Evolutionary conservation across 495 filamentous ascomycete species (phyloP).

Genomic region (Neurospora sp.): DNA sequence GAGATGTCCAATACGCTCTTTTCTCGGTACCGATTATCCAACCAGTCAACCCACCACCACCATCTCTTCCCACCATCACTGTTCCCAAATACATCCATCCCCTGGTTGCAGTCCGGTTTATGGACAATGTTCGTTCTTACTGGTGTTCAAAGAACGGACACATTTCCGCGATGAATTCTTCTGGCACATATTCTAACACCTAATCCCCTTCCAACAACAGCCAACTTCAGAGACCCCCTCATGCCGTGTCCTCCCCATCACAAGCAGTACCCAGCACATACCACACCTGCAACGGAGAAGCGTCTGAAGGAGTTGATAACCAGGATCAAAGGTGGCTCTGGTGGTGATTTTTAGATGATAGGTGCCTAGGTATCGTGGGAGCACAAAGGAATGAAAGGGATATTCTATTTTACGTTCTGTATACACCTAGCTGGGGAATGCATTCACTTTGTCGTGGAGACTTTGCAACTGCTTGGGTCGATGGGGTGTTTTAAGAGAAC

Average conservation of each 20-base stretch:
- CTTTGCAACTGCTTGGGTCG: background rate
- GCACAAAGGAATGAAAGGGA: background rate
- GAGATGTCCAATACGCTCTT: background rate
- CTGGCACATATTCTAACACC: background rate
- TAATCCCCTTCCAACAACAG: conserved; percentile 8
- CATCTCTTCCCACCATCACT: background rate
- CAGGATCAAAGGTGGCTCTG: conserved; percentile 12
- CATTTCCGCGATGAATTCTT: background rate
- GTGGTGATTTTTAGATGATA: background rate
- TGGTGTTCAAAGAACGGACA: background rate
- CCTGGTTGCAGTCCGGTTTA: background rate
- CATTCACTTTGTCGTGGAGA: background rate
- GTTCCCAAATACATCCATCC: background rate
- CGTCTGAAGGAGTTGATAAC: conserved; percentile 23
- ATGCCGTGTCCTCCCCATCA: conserved; percentile 19
- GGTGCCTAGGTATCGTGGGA: background rate
- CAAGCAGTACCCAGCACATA: conserved; percentile 24
- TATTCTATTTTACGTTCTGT: background rate
- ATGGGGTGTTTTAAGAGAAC: background rate
- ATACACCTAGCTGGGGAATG: background rate
- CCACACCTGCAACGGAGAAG: conserved; percentile 23
- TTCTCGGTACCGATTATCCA: background rate
- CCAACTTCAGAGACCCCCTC: conserved; percentile 32
- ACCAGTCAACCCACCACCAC: background rate
- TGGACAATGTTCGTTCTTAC: background rate